Evolutionary conservation across 2,329 filamentous ascomycete species (phyloP), one percentile per base, ranked within the genome.

Genomic region (Aspergillus japonicus): DNA sequence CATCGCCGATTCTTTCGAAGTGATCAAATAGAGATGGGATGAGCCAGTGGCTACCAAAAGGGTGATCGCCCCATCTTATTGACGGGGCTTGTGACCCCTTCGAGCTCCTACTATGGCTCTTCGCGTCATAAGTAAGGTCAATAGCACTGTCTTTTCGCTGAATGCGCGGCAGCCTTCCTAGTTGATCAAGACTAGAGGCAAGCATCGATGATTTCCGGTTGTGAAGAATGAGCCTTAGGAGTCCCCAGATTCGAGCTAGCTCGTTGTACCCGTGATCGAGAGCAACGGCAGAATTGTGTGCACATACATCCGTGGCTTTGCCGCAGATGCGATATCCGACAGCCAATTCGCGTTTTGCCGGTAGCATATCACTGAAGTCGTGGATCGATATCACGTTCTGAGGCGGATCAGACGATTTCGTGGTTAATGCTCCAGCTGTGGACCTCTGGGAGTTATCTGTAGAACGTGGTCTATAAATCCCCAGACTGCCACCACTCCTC

Each of bases 271-370:
- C 90, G 66, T 89, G 83, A 63, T 86, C 87, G 65, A 87, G 83
- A 8, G 94, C 93, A 50, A 96, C 87, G 1, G 78, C 77, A 8
- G 92, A 91, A 73, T 99, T 99, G 68, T 96, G 89, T 49, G 85
- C 82, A 74, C 94, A 98, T 3, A 96, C 87, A 42, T 89, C 85
- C n/a, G 87, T 85, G 0, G 90, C 89, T 62, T 92, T 87, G 3
- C 92, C 92, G 72, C 95, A 93, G 14, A 97, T 89, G 24, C 84
- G 84, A 75, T 98, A 99, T 65, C 90, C 85, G 59, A 86, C 80
- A 2, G 92, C 95, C 62, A 97, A 83, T 57, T 87, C 83, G 60
- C 83, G 83, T 73, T 92, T 95, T 2, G 91, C 89, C 0, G 93
- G 93, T n/a, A 96, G 77, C 12, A 92, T 74, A 51, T 85, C 80